phyloP scores from a whole-genome alignment of 179 eudicot genomes.

The Monotropa hypopitys region DNA sequence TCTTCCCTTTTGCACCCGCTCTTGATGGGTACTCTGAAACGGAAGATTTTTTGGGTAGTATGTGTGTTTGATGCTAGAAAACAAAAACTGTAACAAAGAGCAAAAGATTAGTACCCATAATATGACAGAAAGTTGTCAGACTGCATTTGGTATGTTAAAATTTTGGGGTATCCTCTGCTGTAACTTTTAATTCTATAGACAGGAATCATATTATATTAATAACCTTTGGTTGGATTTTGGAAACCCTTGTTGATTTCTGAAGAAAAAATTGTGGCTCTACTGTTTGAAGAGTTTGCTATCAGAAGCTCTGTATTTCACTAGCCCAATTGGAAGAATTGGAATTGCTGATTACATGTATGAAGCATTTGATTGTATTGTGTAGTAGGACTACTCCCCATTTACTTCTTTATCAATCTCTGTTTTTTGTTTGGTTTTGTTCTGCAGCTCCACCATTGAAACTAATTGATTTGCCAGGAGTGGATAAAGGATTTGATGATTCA shows the following conservation, averaged over 20 bases:
- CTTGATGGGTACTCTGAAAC: background rate
- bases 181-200: background rate
- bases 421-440: background rate
- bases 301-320: background rate
- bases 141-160: background rate
- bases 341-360: background rate
- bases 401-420: background rate
- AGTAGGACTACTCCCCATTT: background rate
- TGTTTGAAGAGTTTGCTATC: background rate
- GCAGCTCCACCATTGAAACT: constrained; percentile 89
- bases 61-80: background rate
- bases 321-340: background rate
- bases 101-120: background rate
- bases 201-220: background rate
- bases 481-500: constrained; percentile 84
- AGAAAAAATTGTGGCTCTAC: background rate
- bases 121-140: background rate
- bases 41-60: background rate
- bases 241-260: background rate
- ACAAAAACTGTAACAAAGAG: background rate
- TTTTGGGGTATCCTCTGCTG: constrained; percentile 1
- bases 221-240: background rate
- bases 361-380: background rate
- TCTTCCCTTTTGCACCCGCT: background rate
- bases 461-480: constrained; percentile 91